Evolutionary conservation across 208 protist species (phyloP), one percentile per base, ranked within the genome.

Genomic region (Crithidia fasciculata): DNA sequence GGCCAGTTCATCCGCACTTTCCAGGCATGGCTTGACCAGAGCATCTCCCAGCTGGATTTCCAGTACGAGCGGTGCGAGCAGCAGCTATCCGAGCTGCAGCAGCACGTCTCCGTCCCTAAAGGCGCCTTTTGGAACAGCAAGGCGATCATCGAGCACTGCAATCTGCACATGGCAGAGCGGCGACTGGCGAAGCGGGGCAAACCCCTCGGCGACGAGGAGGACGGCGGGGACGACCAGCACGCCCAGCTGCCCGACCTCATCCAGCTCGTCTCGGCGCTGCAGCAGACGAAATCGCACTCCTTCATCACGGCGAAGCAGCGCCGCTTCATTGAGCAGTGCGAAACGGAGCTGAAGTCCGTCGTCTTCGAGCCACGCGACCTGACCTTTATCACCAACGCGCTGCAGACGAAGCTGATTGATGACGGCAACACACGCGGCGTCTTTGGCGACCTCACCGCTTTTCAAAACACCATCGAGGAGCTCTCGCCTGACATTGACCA

Each of bases 81-180:
- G 79, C 84, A 91, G 62, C 74, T 97, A 36, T 74, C 89, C n/a
- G 88, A 94, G 76, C 77, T 97, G 36, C 89, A 96, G 74, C 90
- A 95, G 75, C 82, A 75, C 47, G 89, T 93, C 8, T 58, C 80
- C n/a, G 85, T 89, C 13, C 80, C 83, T 39, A 69, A 78, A 10
- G 90, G 92, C 4, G 74, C 64, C 55, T 97, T 91, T 78, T 97
- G 92, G 92, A 89, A 80, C 66, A 93, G 87, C 72, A 94, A 95
- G 61, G 92, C 90, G 0, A 85, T 97, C 45, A 93, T 94, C 62
- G 80, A 95, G 65, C 91, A 97, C 86, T 96, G 93, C 79, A 96
- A 95, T 58, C 69, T 97, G 59, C 81, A 93, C 66, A 76, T 97
- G 69, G 87, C 80, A 40, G 90, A 95, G 73, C 79, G 85, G 45